Evolutionary conservation across 2,329 filamentous ascomycete species (phyloP), one percentile per base, ranked within the genome.

Genomic region (Furcasterigmium furcatum): DNA sequence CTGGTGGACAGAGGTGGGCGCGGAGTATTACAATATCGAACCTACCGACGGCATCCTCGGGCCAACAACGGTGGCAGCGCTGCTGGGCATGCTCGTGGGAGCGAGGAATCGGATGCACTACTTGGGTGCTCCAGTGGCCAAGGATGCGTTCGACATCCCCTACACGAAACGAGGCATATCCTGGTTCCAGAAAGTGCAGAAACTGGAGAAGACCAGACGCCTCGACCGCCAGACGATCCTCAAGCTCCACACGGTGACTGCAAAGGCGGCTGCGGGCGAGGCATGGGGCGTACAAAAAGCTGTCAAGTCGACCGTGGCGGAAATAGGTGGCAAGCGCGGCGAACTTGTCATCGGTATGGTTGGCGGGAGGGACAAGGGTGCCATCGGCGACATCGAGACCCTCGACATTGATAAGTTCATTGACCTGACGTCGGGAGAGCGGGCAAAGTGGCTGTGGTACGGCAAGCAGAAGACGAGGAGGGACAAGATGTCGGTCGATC

Each of bases 321-420:
- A 96, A 65, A 82, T 99, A 32, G 90, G 90, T 54, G 92, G 94
- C 13, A 96, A 96, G 63, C 86, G 92, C 44, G 91, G 91, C 40
- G 92, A 96, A 63, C 88, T 96, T 69, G 86, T 96, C 39, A 90
- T 95, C 74, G 91, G 90, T n/a, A 95, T 95, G 74, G 91, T 96
- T 6, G 87, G 85, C 32, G 84, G 87, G 21, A 84, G 86, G 40
- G 91, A 95, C 55, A 95, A 95, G 65, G 89, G 85, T 46, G 89
- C 90, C 4, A 91, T 97, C 53, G 87, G 88, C 4, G 92, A 96
- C 56, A 85, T 96, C 29, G 94, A 99, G 67, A 97, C 91, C 1
- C 74, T 90, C 9, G 91, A 97, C 58, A 82, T 96, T 44, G 91
- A 95, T 55, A 83, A 77, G 38, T 95, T 97, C 54, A 78, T 89